phyloP scores from a whole-genome alignment of 1,284 basidiomycete genomes.

The Ustanciosporium gigantosporum region DNA sequence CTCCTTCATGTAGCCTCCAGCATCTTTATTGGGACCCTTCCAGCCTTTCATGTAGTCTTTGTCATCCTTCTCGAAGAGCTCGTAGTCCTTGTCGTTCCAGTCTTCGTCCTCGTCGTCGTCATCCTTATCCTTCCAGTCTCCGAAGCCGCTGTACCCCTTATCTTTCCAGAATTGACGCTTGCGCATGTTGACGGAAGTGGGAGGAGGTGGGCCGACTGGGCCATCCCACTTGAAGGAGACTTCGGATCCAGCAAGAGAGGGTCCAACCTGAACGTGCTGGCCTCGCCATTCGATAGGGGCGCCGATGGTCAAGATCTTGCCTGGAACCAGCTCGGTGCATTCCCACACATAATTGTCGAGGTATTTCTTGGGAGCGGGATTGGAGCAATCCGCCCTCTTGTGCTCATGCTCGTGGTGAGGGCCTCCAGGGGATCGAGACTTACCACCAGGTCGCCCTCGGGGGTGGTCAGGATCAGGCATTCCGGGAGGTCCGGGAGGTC shows the following conservation, averaged over 20 bases:
- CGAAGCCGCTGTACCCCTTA: not conserved
- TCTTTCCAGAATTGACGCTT: too few species aligned
- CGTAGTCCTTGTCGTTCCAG: not conserved
- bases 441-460: not conserved
- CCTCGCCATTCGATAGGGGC: constrained; percentile 7
- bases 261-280: constrained; percentile 14
- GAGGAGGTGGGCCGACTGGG: constrained; percentile 12
- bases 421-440: not conserved
- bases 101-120: too few species aligned
- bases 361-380: constrained; percentile 5
- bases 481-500: not conserved
- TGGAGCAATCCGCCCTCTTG: too few species aligned
- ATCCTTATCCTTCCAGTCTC: not conserved
- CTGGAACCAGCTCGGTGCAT: constrained; percentile 13
- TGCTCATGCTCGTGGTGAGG: too few species aligned
- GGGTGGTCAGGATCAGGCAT: constrained; percentile 1
- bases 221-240: constrained; percentile 29
- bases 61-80: not conserved
- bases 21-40: too few species aligned
- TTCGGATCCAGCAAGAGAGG: constrained; percentile 18
- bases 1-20: too few species aligned
- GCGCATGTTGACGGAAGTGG: not conserved
- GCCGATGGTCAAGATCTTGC: constrained; percentile 9
- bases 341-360: constrained; percentile 3
- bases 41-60: too few species aligned